Evolutionary conservation across 140 eudicot species (phyloP).

Genomic region (Oenanthe javanica): DNA sequence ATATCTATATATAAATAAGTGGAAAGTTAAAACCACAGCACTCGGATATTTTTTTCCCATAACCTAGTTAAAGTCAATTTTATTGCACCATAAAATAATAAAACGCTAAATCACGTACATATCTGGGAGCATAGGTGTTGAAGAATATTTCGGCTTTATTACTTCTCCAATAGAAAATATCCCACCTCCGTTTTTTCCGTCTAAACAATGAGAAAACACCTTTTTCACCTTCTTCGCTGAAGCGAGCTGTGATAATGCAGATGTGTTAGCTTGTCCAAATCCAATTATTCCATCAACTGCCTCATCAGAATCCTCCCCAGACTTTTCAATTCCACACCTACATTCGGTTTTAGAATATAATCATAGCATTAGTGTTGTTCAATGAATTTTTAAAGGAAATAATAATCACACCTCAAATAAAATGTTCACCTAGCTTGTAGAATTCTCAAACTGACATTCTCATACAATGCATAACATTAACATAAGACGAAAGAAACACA

Average conservation of each 20-base stretch:
- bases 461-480: not conserved
- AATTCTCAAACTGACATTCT: not conserved
- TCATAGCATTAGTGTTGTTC: slow-evolving; percentile 4
- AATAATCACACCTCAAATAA: not conserved
- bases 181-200: slow-evolving; percentile 69
- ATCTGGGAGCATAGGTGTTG: slow-evolving; percentile 60
- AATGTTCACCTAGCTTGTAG: not conserved
- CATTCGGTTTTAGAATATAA: slow-evolving; percentile 16
- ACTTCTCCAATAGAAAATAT: slow-evolving; percentile 77
- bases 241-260: slow-evolving; percentile 74
- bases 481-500: not conserved
- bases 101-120: slow-evolving; percentile 29
- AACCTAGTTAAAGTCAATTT: not conserved
- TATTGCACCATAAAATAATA: not conserved
- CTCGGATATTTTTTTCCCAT: not conserved
- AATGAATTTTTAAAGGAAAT: not conserved
- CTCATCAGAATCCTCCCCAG: slow-evolving; percentile 51
- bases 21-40: not conserved
- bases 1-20: not conserved
- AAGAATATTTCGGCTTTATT: slow-evolving; percentile 53
- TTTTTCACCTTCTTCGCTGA: slow-evolving; percentile 48
- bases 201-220: slow-evolving; percentile 80
- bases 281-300: slow-evolving; percentile 85
- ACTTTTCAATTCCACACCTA: slow-evolving; percentile 71
- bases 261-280: slow-evolving; percentile 79